A percentile compares a stretch with the other conserved stretches of the same genome.
These are phyloP conservation scores for Aspergillus fischeri DNA, from an alignment of 2,329 filamentous ascomycete genomes.

Conservation along the genomic window DNA sequence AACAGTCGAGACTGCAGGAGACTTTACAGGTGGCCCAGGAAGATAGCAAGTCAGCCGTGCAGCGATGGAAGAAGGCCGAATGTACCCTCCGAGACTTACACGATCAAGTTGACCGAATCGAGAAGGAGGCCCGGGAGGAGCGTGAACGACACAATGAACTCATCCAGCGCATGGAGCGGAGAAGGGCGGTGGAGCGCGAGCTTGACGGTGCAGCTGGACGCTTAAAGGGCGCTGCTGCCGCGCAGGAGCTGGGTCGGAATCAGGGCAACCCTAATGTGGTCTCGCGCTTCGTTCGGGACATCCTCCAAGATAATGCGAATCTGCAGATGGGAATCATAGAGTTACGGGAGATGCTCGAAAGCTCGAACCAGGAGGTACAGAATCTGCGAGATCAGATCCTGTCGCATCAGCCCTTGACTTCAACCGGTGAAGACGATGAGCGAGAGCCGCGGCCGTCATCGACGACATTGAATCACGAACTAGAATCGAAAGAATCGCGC, in stretches of 20 bases:
- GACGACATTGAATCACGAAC: constrained; percentile 66
- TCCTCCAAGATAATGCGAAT: constrained; percentile 91
- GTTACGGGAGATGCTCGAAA: constrained; percentile 81
- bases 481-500: constrained; percentile 51
- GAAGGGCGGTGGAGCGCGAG: constrained; percentile 76
- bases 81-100: constrained; percentile 72
- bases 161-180: constrained; percentile 75
- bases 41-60: constrained; percentile 72
- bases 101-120: constrained; percentile 83
- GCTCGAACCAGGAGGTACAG: constrained; percentile 92
- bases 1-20: constrained; percentile 69
- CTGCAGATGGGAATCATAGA: constrained; percentile 89
- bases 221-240: constrained; percentile 74
- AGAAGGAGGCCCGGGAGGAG: constrained; percentile 76
- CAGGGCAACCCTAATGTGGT: constrained; percentile 66
- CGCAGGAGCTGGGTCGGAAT: constrained; percentile 58
- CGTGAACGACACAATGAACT: constrained; percentile 77
- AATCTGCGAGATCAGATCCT: constrained; percentile 75
- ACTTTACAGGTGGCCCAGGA: constrained; percentile 64
- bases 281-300: constrained; percentile 93
- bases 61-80: constrained; percentile 83
- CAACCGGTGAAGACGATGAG: constrained; percentile 20
- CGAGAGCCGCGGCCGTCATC: constrained; percentile 30
- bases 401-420: constrained; percentile 66
- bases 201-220: constrained; percentile 73